Evolutionary conservation across 768 basidiomycete species (phyloP).

Genomic region (Filobasidium floriforme): DNA sequence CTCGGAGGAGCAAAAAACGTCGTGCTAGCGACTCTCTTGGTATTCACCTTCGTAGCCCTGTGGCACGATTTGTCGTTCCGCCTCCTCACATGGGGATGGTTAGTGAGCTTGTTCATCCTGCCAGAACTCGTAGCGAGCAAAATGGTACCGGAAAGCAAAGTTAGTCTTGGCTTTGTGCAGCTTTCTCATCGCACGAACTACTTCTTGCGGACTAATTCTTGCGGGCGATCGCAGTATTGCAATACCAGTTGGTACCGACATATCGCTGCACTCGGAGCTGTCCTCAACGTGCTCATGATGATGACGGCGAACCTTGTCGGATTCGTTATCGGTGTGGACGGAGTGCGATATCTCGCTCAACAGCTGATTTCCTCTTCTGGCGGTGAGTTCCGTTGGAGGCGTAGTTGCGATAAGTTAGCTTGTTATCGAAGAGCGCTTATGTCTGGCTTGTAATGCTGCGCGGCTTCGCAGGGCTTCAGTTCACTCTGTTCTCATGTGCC

Average conservation of each 20-base stretch:
- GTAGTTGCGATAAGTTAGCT: not conserved
- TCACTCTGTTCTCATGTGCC: conserved; percentile 55
- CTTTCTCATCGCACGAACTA: not conserved
- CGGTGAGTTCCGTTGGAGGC: conserved; percentile 49
- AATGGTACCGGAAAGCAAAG: conserved; percentile 60
- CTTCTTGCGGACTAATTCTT: conserved; percentile 3
- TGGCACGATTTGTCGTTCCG: conserved; percentile 92
- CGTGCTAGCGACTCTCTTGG: conserved; percentile 60
- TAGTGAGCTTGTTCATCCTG: conserved; percentile 77
- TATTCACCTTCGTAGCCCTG: conserved; percentile 93
- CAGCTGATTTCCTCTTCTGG: conserved; percentile 59
- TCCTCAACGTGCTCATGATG: conserved; percentile 79
- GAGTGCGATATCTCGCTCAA: conserved; percentile 58
- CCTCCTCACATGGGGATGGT: conserved; percentile 94
- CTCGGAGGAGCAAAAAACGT: conserved; percentile 63
- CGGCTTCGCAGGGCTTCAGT: conserved; percentile 54
- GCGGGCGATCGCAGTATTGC: conserved; percentile 54
- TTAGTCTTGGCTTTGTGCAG: conserved; percentile 44
- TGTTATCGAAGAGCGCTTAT: conserved; percentile 1
- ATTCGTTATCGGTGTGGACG: conserved; percentile 83
- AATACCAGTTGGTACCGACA: conserved; percentile 73
- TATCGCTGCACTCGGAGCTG: conserved; percentile 69
- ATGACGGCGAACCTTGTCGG: conserved; percentile 88
- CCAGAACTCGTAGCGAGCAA: conserved; percentile 67
- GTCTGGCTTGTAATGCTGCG: not conserved